Conservation (phyloP, 805 yeast species). For the Hanseniaspora guilliermondii region DNA sequence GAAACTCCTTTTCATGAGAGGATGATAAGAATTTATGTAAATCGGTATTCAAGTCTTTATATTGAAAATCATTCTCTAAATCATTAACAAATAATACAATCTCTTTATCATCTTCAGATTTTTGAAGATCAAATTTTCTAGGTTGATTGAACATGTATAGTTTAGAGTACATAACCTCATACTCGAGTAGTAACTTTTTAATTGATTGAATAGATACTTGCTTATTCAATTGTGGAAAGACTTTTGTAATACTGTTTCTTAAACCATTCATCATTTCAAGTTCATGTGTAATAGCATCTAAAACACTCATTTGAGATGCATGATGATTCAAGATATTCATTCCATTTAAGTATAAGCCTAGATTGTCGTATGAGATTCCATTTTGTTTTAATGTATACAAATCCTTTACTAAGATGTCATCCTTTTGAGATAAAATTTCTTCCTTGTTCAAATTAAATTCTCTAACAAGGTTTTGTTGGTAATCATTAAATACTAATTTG, state of each 20-base stretch:
- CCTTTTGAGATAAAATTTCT: conserved; percentile 3
- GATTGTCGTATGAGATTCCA: conserved; percentile 25
- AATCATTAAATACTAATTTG: conserved; percentile 28
- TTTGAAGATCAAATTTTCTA: conserved; percentile 22
- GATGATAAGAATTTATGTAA: conserved; percentile 33
- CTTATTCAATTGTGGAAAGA: conserved; percentile 20
- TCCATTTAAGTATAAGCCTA: conserved; percentile 27
- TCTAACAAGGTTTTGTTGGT: neutral
- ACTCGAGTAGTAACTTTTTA: conserved; percentile 19
- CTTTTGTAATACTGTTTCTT: conserved; percentile 17
- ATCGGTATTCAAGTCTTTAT: conserved; percentile 35
- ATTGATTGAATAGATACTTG: conserved; percentile 4
- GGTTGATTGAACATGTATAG: conserved; percentile 24
- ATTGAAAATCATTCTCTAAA: conserved; percentile 49
- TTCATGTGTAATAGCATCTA: conserved; percentile 20
- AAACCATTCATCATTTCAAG: conserved; percentile 15
- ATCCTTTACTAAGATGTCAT: conserved; percentile 15
- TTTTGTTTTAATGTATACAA: conserved; percentile 14
- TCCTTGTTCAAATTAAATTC: conserved; percentile 5
- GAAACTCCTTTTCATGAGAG: conserved; percentile 41
- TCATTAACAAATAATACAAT: conserved; percentile 63
- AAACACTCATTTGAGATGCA: conserved; percentile 19
- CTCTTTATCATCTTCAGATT: conserved; percentile 22
- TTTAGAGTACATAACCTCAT: conserved; percentile 19
- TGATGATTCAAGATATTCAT: conserved; percentile 22